Percentiles rank a stretch among this genome's conserved stretches.
phyloP scores from a whole-genome alignment of 129 eudicot genomes.

The Calendula officinalis region DNA sequence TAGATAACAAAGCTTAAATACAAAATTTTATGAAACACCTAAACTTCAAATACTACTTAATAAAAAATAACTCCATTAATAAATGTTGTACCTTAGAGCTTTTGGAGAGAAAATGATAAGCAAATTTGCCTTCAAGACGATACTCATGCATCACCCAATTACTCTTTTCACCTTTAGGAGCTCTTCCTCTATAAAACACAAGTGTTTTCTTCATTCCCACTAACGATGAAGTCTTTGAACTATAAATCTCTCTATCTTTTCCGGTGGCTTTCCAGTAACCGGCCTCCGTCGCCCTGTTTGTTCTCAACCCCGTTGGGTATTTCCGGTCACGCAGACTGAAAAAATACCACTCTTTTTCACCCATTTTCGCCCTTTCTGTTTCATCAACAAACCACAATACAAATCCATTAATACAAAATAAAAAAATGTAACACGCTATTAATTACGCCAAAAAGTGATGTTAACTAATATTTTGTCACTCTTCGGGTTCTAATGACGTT shows the following conservation, averaged over 20 bases:
- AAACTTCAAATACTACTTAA: too few relatives aligned
- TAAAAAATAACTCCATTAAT: too few relatives aligned
- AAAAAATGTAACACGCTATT: too few relatives aligned
- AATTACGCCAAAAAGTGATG: too few relatives aligned
- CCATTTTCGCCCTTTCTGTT: slow-evolving; percentile 81
- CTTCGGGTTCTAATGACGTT: too few relatives aligned
- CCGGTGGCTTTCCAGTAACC: slow-evolving; percentile 98
- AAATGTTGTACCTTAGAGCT: slow-evolving; percentile 52
- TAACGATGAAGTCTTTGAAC: slow-evolving; percentile 62
- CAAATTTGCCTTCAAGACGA: slow-evolving; percentile 89
- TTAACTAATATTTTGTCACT: too few relatives aligned
- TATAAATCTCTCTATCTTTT: slow-evolving; percentile 79
- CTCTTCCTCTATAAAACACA: slow-evolving; percentile 84
- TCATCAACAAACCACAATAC: neutral
- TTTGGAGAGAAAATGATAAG: slow-evolving; percentile 67
- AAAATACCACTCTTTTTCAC: slow-evolving; percentile 92
- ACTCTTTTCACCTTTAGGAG: slow-evolving; percentile 89
- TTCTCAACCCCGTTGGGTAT: slow-evolving; percentile 84
- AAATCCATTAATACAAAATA: neutral
- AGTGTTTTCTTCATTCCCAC: slow-evolving; percentile 97
- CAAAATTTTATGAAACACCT: too few relatives aligned
- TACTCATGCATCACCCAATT: slow-evolving; percentile 98
- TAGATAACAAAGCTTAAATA: too few relatives aligned
- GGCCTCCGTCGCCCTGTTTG: slow-evolving; percentile 84
- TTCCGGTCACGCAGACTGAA: slow-evolving; percentile 83